These are phyloP conservation scores for Protea cynaroides DNA, from an alignment of 164 flowering plant genomes.

Conservation along the genomic window DNA sequence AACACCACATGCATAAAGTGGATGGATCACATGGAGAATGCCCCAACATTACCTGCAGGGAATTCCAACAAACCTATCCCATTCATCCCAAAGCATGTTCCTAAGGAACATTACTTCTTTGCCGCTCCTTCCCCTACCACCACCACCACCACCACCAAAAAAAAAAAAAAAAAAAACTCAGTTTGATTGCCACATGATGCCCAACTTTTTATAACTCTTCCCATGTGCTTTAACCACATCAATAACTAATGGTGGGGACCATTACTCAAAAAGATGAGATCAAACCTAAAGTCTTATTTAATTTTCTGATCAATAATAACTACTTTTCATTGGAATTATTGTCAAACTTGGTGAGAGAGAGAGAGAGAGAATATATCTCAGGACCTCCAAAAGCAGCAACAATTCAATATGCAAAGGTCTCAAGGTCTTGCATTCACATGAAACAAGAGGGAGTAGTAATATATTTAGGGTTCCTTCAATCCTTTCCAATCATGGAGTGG, in stretches of 20 bases:
- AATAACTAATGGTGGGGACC: not conserved
- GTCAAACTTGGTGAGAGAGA: too few relatives aligned
- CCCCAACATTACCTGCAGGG: constrained; percentile 11
- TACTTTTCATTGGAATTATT: too few relatives aligned
- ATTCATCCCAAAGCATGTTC: constrained; percentile 7
- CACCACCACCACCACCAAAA: too few relatives aligned
- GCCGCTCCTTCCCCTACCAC: too few relatives aligned
- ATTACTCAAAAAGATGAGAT: not conserved
- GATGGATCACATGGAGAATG: constrained; percentile 18
- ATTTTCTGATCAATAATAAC: too few relatives aligned
- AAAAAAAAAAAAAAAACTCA: too few relatives aligned
- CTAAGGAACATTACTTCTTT: constrained; percentile 8
- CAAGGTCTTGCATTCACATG: too few relatives aligned
- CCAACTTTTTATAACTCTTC: constrained; percentile 2
- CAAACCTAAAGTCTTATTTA: too few relatives aligned
- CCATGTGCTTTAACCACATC: constrained; percentile 6
- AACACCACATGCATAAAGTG: constrained; percentile 21
- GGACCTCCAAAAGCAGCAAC: not conserved
- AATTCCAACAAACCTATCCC: constrained; percentile 15
- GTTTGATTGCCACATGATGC: constrained; percentile 16
- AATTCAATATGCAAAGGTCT: too few relatives aligned
- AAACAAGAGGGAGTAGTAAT: not conserved
- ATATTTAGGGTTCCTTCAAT: not conserved
- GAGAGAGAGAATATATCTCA: not conserved
- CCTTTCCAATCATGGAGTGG: not conserved